These are phyloP conservation scores for Antrodiella citrinella DNA, from an alignment of 768 basidiomycete genomes.

Conservation along the genomic window DNA sequence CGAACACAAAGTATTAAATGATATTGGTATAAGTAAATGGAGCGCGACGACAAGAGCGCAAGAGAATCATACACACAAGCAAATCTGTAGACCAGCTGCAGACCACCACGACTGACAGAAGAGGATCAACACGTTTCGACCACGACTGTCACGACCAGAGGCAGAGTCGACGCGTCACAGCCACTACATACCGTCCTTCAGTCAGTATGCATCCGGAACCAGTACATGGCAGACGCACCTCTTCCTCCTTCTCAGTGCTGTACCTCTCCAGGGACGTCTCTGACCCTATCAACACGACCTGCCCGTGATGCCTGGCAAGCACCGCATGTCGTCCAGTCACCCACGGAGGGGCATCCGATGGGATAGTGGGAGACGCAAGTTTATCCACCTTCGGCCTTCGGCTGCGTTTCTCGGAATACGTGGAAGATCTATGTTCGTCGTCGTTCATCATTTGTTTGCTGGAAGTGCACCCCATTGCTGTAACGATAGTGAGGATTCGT, in stretches of 20 bases:
- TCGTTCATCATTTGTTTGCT: conserved; percentile 26
- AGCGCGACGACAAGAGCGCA: too few species aligned
- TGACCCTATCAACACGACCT: conserved; percentile 14
- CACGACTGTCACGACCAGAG: too few species aligned
- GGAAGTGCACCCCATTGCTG: conserved; percentile 36
- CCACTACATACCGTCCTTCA: too few species aligned
- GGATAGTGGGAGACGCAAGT: conserved; percentile 15
- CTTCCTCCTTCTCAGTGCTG: too few species aligned
- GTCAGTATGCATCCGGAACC: too few species aligned
- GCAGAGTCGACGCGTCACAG: too few species aligned
- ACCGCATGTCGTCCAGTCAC: conserved; percentile 3
- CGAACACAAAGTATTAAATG: too few species aligned
- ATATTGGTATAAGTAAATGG: too few species aligned
- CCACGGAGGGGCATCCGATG: conserved; percentile 23
- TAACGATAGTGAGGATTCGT: too few species aligned
- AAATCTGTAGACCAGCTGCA: neutral
- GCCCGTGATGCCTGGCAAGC: conserved; percentile 7
- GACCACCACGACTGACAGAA: too few species aligned
- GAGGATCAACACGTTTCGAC: too few species aligned
- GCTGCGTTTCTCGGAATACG: neutral
- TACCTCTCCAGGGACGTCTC: neutral
- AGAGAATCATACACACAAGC: neutral
- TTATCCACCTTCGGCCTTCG: neutral
- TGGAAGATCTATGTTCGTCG: neutral
- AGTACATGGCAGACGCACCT: too few species aligned